These are phyloP conservation scores for Flaveria trinervia DNA, from an alignment of 129 eudicot genomes.

Conservation along the genomic window DNA sequence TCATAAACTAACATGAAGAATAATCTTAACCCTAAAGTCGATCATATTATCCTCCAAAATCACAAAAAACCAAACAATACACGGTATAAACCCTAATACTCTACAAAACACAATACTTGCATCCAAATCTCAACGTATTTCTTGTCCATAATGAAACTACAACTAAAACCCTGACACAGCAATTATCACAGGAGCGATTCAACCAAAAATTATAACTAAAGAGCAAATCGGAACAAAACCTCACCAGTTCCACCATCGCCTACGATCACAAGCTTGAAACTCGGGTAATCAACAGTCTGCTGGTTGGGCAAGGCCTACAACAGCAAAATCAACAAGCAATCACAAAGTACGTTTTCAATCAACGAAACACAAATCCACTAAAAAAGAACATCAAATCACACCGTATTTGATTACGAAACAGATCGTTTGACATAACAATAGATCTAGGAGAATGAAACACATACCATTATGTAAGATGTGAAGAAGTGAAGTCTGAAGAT, in stretches of 20 bases:
- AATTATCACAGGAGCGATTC: not conserved
- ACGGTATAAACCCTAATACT: constrained; percentile 9
- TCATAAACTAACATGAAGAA: not conserved
- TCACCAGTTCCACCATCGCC: constrained; percentile 65
- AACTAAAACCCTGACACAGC: not conserved
- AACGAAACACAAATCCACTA: too few species aligned
- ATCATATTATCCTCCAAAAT: too few species aligned
- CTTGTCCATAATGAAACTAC: not conserved
- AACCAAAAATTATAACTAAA: not conserved
- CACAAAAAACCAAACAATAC: not conserved
- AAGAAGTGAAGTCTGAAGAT: not conserved
- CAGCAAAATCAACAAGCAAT: not conserved
- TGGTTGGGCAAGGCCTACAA: constrained; percentile 54
- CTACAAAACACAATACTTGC: not conserved
- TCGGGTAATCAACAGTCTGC: constrained; percentile 57
- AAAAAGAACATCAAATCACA: not conserved
- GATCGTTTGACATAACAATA: not conserved
- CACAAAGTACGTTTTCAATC: too few species aligned
- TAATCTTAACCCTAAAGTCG: not conserved
- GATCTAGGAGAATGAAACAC: constrained; percentile 20
- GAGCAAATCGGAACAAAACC: not conserved
- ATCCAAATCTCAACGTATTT: not conserved
- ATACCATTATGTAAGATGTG: constrained; percentile 9
- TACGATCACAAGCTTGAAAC: constrained; percentile 58
- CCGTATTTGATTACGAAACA: not conserved